These are phyloP conservation scores for Crucihimalaya himalaica DNA, from an alignment of 345 rosid species.

Conservation along the genomic window DNA sequence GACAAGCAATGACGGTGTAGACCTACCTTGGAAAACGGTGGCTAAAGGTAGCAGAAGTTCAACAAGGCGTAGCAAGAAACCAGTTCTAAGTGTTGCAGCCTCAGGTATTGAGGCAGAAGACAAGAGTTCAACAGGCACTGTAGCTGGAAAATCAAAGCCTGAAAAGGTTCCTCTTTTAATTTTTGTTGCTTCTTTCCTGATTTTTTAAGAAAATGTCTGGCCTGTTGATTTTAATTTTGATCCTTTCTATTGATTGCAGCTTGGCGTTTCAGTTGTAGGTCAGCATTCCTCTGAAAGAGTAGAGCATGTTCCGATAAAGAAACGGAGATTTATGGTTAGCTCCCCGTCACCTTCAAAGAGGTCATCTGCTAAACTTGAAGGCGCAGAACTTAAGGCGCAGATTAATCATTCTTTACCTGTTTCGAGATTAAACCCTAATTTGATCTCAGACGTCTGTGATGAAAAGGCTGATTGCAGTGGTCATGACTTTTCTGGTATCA, in stretches of 20 bases:
- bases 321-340: slow-evolving; percentile 48
- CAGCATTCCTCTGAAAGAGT: slow-evolving; percentile 50
- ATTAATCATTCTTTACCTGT: slow-evolving; percentile 12
- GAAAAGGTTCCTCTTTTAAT: slow-evolving; percentile 49
- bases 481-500: slow-evolving; percentile 65
- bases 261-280: slow-evolving; percentile 56
- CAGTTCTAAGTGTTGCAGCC: slow-evolving; percentile 20
- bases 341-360: slow-evolving; percentile 43
- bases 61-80: slow-evolving; percentile 54
- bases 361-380: slow-evolving; percentile 25
- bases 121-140: slow-evolving; percentile 24
- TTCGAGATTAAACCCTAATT: slow-evolving; percentile 24
- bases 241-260: slow-evolving; percentile 41
- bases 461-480: slow-evolving; percentile 33
- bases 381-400: slow-evolving; percentile 19
- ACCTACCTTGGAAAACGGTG: slow-evolving; percentile 60
- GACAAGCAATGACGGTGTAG: slow-evolving; percentile 52
- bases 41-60: slow-evolving; percentile 57
- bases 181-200: background rate
- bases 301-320: slow-evolving; percentile 60
- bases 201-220: background rate
- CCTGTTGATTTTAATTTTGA: background rate
- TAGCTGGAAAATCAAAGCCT: slow-evolving; percentile 46
- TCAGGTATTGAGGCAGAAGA: slow-evolving; percentile 29
- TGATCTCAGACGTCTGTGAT: slow-evolving; percentile 8